Base-by-base conservation (phyloP, 129 eudicot genomes). In the Kitagawia praeruptora region DNA sequence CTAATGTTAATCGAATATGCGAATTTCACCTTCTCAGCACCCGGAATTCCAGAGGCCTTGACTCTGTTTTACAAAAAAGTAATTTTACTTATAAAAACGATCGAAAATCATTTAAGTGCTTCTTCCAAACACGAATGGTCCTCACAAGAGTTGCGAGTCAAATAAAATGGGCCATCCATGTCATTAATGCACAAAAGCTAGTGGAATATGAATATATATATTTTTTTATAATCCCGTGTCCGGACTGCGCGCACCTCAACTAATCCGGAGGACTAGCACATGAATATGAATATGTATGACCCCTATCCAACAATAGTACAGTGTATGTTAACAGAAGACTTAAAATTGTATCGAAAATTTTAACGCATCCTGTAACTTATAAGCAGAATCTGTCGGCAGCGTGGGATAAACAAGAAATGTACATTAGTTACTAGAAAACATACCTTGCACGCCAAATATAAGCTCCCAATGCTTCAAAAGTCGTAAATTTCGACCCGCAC, bases 401-500 rank as follows among this genome's bases (percentile, higher is more conserved):
- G n/a, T 56, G 66, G 10, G 14, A 23, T 56, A 56, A 56, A 23
- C 66, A 56, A 56, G 66, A 56, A 56, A 56, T 56, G 15, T 11
- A 46, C 49, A 46, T 46, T 9, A 34, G 49, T 46, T 46, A 46
- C 49, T 46, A 11, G 0, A 41, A 38, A n/a, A 2, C 53, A 21
- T 86, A 90, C 97, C 90, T 92, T 78, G 96, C 85, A 74, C 88
- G 91, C 96, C 97, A 92, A 64, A 92, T 85, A 80, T 81, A 82
- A 77, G 97, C 97, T 66, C 96, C 96, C 81, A 92, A 87, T 5
- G 93, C 97, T 88, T 92, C 97, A 70, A 92, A 92, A 54, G 97
- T 85, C 10, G 97, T 92, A 58, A 85, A 92, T 34, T 58, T 92
- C n/a, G 75, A 87, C 49, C 96, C 93, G 67, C 90, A 87, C 63